Conservation (phyloP, 2,329 filamentous ascomycete genomes). For the Fusarium gaditjirri region DNA sequence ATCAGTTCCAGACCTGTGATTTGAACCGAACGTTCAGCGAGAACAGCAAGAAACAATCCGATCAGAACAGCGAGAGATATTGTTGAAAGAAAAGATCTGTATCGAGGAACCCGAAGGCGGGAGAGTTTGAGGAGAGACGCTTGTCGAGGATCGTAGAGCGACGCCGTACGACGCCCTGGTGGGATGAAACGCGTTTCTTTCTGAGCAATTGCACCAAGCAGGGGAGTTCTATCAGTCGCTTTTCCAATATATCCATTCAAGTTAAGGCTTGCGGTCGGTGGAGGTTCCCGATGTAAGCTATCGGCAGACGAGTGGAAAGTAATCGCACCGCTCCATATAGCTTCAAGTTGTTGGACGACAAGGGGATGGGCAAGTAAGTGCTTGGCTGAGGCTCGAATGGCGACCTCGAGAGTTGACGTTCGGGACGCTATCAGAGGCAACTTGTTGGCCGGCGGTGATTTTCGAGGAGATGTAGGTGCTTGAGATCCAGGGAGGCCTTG, state of each 20-base stretch:
- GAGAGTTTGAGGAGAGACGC: constrained; percentile 93
- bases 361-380: constrained; percentile 91
- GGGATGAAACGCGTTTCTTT: constrained; percentile 50
- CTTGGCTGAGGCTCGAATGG: constrained; percentile 92
- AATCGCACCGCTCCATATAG: constrained; percentile 95
- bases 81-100: constrained; percentile 90
- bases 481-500: constrained; percentile 74
- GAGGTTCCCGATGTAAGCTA: constrained; percentile 74
- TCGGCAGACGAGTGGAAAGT: constrained; percentile 93
- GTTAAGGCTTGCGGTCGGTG: constrained; percentile 42
- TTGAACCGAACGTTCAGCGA: constrained; percentile 77
- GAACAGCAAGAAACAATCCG: constrained; percentile 84
- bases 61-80: constrained; percentile 87
- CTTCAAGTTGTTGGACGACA: constrained; percentile 93
- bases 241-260: constrained; percentile 46
- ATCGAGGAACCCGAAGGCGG: constrained; percentile 87
- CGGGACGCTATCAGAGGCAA: constrained; percentile 71
- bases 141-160: constrained; percentile 88
- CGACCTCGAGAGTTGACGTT: constrained; percentile 91
- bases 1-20: constrained; percentile 88
- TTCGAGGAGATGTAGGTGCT: constrained; percentile 48
- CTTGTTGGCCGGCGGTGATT: constrained; percentile 53
- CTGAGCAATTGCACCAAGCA: constrained; percentile 54
- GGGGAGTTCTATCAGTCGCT: constrained; percentile 60
- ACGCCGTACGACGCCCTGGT: constrained; percentile 76